Evolutionary conservation across 352 stramenopile species (phyloP).

Genomic region (Globisporangium cystogenes): DNA sequence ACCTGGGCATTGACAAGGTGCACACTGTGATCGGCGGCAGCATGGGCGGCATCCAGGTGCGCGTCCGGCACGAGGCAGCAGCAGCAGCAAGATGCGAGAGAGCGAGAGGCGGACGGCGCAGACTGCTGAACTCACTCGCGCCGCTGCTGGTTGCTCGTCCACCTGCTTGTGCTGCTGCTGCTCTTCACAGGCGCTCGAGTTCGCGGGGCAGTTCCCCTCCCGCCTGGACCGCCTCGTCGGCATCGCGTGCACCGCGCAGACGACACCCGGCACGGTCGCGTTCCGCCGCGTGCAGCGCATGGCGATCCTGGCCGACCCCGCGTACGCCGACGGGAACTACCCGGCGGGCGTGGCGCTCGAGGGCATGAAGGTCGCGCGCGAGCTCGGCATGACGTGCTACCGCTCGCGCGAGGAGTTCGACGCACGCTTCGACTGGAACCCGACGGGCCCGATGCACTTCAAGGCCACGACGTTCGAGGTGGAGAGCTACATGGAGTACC

Average conservation of each 20-base stretch:
- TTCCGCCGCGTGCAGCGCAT: constrained; percentile 80
- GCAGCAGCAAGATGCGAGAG: no score
- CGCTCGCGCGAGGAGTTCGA: constrained; percentile 87
- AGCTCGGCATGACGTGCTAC: constrained; percentile 88
- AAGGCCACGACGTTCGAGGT: constrained; percentile 83
- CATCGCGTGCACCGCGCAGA: constrained; percentile 85
- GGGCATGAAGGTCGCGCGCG: constrained; percentile 82
- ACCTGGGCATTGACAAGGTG: constrained; percentile 65
- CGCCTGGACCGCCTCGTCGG: constrained; percentile 63
- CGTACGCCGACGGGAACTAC: constrained; percentile 82
- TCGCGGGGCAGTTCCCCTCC: constrained; percentile 76
- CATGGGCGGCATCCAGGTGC: constrained; percentile 73
- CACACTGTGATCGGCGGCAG: constrained; percentile 83
- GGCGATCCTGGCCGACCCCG: constrained; percentile 72
- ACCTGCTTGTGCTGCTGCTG: neutral
- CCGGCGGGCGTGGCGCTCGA: constrained; percentile 38
- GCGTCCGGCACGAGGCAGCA: neutral
- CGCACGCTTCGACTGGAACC: constrained; percentile 82
- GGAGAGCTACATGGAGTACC: constrained; percentile 89
- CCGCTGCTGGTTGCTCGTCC: neutral
- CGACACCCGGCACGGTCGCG: constrained; percentile 80
- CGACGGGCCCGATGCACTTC: constrained; percentile 60
- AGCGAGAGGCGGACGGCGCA: no score
- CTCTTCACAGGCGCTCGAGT: constrained; percentile 84
- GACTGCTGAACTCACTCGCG: no score